Evolutionary conservation across 2,329 filamentous ascomycete species (phyloP).

Genomic region (Cladophialophora carrionii): DNA sequence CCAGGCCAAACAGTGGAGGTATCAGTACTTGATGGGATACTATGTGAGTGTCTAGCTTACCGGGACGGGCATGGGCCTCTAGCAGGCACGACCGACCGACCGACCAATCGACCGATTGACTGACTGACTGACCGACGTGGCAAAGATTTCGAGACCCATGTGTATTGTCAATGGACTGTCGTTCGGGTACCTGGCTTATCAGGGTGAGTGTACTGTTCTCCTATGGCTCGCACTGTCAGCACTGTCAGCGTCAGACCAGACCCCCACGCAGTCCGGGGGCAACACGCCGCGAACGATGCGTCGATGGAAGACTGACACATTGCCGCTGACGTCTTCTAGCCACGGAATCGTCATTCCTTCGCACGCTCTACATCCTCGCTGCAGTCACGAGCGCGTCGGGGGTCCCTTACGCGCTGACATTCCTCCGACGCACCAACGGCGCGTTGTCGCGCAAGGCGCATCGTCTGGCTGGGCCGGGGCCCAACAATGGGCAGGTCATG

Average conservation of each 20-base stretch:
- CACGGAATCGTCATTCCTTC: slow-evolving; percentile 10
- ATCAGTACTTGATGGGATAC: slow-evolving; percentile 29
- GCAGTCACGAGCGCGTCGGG: slow-evolving; percentile 27
- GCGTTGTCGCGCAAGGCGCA: slow-evolving; percentile 27
- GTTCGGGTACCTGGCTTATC: slow-evolving; percentile 31
- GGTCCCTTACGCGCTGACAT: slow-evolving; percentile 32
- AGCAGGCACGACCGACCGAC: background rate
- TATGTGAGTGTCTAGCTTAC: slow-evolving; percentile 13
- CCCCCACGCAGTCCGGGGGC: background rate
- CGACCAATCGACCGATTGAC: background rate
- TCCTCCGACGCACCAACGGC: slow-evolving; percentile 32
- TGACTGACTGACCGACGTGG: background rate
- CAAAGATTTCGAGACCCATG: slow-evolving; percentile 28
- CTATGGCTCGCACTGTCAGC: no score
- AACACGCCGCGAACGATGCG: background rate
- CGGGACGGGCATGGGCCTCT: background rate
- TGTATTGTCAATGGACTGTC: slow-evolving; percentile 27
- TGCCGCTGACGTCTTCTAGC: background rate
- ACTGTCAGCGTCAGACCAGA: no score
- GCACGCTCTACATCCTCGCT: slow-evolving; percentile 28
- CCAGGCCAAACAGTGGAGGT: slow-evolving; percentile 27
- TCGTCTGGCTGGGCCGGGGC: slow-evolving; percentile 19
- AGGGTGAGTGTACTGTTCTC: slow-evolving; percentile 7
- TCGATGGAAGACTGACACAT: background rate
- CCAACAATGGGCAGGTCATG: slow-evolving; percentile 13